Evolutionary conservation across 495 filamentous ascomycete species (phyloP).

Genomic region (Aeminium ludgeri): DNA sequence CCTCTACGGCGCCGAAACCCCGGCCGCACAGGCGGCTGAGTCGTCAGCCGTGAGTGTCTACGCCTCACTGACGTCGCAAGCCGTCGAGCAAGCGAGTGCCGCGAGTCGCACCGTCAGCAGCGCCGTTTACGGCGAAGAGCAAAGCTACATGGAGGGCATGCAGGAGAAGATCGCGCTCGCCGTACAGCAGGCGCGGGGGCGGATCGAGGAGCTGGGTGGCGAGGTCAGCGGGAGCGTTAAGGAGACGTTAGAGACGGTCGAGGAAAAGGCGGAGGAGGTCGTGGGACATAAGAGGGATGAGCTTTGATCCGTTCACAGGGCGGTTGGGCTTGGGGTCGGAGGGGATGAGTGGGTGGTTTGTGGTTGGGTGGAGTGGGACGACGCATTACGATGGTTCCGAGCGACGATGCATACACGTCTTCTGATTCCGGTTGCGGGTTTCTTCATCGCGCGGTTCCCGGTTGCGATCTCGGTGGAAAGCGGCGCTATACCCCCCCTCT

Average conservation of each 20-base stretch:
- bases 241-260: conserved; percentile 28
- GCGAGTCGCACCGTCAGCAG: conserved; percentile 15
- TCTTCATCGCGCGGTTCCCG: no score
- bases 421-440: no score
- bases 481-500: no score
- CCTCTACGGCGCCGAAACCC: conserved; percentile 35
- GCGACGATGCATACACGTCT: no score
- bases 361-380: no score
- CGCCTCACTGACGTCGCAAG: conserved; percentile 24
- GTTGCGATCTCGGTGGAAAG: no score
- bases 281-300: no score
- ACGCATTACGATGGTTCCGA: no score
- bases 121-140: conserved; percentile 30
- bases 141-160: conserved; percentile 39
- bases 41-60: conserved; percentile 23
- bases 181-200: conserved; percentile 33
- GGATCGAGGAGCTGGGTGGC: conserved; percentile 30
- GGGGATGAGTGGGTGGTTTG: no score
- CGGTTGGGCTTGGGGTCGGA: no score
- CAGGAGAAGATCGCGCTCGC: conserved; percentile 30
- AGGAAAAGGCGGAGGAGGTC: conserved; percentile 25
- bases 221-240: conserved; percentile 15
- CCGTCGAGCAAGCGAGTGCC: conserved; percentile 21
- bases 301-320: no score
- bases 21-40: conserved; percentile 24